Conservation (phyloP, 1,284 basidiomycete genomes). For the Ganoderma meredithae region DNA sequence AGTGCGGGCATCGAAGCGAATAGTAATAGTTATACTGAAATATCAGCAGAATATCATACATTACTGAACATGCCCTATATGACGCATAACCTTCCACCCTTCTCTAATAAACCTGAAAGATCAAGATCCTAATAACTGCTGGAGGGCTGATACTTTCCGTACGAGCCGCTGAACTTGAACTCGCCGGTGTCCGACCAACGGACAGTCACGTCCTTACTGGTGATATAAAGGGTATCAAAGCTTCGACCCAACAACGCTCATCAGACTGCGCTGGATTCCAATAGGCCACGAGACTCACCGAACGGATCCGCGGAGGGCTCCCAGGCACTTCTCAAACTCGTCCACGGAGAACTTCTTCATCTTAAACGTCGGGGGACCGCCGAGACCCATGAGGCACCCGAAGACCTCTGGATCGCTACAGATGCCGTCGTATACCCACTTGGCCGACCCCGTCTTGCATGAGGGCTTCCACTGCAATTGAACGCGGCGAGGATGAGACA, state of each 20-base stretch:
- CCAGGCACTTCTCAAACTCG: constrained; percentile 53
- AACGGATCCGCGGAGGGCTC: constrained; percentile 38
- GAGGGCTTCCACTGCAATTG: constrained; percentile 57
- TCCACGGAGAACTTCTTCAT: constrained; percentile 55
- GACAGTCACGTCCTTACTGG: constrained; percentile 54
- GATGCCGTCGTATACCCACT: constrained; percentile 62
- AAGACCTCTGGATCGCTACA: constrained; percentile 62
- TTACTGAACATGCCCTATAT: not conserved
- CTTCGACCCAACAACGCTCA: constrained; percentile 37
- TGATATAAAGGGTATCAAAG: constrained; percentile 51
- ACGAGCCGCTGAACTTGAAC: constrained; percentile 58
- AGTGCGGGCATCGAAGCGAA: not conserved
- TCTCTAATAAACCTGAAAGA: not conserved
- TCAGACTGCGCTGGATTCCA: not conserved
- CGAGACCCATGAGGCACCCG: constrained; percentile 52
- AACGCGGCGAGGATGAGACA: constrained; percentile 3
- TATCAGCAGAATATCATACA: not conserved
- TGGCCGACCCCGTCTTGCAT: constrained; percentile 57
- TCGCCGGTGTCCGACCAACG: constrained; percentile 59
- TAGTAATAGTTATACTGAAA: constrained; percentile 4
- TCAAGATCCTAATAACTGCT: not conserved
- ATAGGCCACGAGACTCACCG: constrained; percentile 31
- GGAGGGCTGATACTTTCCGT: constrained; percentile 40
- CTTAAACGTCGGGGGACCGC: constrained; percentile 57
- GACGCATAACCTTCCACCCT: not conserved